These are phyloP conservation scores for Trametes gibbosa DNA, from an alignment of 768 basidiomycete species.

Conservation along the genomic window DNA sequence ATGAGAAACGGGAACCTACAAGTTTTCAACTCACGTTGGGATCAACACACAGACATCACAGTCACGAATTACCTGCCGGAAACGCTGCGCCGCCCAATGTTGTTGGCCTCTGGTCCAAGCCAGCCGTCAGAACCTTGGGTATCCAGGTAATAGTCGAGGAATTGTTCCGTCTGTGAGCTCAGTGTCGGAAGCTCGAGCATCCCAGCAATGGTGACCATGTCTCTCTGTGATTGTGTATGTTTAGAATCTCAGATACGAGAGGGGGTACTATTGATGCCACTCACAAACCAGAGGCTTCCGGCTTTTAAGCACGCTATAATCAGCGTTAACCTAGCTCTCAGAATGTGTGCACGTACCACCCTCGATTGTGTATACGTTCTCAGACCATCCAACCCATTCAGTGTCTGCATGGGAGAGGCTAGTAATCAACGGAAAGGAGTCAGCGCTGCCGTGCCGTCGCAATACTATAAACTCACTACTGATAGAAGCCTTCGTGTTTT, in stretches of 20 bases:
- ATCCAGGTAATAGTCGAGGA: neutral
- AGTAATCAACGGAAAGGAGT: too few species aligned
- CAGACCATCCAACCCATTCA: neutral
- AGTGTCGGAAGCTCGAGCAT: neutral
- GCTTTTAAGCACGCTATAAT: neutral
- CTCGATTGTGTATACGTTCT: neutral
- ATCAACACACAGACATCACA: neutral
- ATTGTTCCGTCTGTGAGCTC: neutral
- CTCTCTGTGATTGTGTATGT: neutral
- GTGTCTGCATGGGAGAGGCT: neutral
- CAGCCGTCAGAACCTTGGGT: neutral
- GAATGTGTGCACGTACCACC: neutral
- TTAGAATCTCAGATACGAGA: neutral
- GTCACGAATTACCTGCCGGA: neutral
- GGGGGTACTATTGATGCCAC: neutral
- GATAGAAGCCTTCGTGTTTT: neutral
- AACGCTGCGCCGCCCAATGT: neutral
- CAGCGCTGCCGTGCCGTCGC: too few species aligned
- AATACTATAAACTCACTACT: neutral
- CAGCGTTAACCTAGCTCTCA: neutral
- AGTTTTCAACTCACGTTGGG: neutral
- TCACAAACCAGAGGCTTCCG: neutral
- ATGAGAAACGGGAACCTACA: neutral
- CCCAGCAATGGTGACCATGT: neutral
- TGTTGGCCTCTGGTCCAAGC: neutral